phyloP scores from a whole-genome alignment of 768 basidiomycete genomes.

The Phaeotremella fagi region DNA sequence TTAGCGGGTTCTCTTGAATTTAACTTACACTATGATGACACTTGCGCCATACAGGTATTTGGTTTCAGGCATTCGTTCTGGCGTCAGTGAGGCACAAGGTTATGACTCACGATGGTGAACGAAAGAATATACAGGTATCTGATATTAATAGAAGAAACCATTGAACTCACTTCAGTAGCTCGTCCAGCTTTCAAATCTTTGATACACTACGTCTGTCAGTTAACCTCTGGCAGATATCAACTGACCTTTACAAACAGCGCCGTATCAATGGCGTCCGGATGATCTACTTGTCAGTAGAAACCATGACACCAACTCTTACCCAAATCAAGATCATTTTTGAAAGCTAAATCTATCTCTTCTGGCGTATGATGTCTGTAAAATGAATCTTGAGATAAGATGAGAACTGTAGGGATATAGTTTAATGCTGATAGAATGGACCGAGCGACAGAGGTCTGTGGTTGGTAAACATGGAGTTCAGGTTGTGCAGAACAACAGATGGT shows the following conservation, averaged over 20 bases:
- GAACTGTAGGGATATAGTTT: slow-evolving; percentile 55
- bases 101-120: slow-evolving; percentile 78
- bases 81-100: slow-evolving; percentile 36
- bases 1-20: not conserved
- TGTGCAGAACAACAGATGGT: not conserved
- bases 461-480: not conserved
- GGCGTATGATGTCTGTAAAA: slow-evolving; percentile 80
- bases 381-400: slow-evolving; percentile 82
- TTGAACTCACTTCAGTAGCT: slow-evolving; percentile 52
- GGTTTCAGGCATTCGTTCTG: slow-evolving; percentile 48
- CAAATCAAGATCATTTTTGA: slow-evolving; percentile 57
- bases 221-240: no score
- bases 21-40: slow-evolving; percentile 64
- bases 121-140: slow-evolving; percentile 95
- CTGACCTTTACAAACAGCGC: slow-evolving; percentile 72
- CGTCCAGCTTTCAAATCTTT: slow-evolving; percentile 75
- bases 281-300: slow-evolving; percentile 54
- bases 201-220: slow-evolving; percentile 59
- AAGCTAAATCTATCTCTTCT: slow-evolving; percentile 77
- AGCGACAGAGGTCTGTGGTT: slow-evolving; percentile 44
- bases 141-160: slow-evolving; percentile 26
- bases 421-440: slow-evolving; percentile 48
- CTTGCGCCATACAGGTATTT: slow-evolving; percentile 91
- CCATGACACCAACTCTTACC: slow-evolving; percentile 7
- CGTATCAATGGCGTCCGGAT: slow-evolving; percentile 90